Conservation (phyloP, 192 early-diverging fungal species). For the Podila epicladia region DNA sequence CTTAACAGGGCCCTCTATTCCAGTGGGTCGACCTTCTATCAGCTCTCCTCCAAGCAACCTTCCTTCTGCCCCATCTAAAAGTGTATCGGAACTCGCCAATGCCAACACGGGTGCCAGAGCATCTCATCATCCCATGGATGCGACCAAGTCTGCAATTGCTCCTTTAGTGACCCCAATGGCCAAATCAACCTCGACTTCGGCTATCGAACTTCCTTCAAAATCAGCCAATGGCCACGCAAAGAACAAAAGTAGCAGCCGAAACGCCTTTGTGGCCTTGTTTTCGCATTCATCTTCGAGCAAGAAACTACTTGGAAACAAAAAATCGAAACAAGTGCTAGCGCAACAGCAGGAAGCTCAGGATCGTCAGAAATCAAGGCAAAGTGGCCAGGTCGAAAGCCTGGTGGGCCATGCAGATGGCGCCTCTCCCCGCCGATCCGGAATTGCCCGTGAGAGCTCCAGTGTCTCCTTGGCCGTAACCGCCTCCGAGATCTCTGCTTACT, state of each 20-base stretch:
- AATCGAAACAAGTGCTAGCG: background rate
- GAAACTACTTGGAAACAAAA: constrained; percentile 13
- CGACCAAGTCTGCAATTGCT: constrained; percentile 6
- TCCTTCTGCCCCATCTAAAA: background rate
- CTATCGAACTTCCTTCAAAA: background rate
- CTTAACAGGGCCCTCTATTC: background rate
- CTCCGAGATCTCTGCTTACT: constrained; percentile 31
- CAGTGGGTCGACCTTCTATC: background rate
- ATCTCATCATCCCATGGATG: background rate
- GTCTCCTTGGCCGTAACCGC: constrained; percentile 39
- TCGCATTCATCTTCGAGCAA: constrained; percentile 16
- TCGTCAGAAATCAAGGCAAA: background rate
- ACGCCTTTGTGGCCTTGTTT: constrained; percentile 28
- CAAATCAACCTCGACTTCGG: background rate
- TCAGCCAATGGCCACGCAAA: constrained; percentile 29
- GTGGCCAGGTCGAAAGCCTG: constrained; percentile 5
- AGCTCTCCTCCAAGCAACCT: background rate
- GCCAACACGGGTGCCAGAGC: background rate
- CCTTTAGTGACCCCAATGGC: constrained; percentile 1
- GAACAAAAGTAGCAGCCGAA: constrained; percentile 29
- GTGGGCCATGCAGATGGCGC: background rate
- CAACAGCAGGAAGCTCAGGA: background rate
- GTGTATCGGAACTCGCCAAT: background rate
- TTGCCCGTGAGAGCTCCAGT: constrained; percentile 28
- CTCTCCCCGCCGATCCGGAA: constrained; percentile 1